These are phyloP conservation scores for Limonium bicolor DNA, from an alignment of 148 eudicot genomes.

Conservation along the genomic window DNA sequence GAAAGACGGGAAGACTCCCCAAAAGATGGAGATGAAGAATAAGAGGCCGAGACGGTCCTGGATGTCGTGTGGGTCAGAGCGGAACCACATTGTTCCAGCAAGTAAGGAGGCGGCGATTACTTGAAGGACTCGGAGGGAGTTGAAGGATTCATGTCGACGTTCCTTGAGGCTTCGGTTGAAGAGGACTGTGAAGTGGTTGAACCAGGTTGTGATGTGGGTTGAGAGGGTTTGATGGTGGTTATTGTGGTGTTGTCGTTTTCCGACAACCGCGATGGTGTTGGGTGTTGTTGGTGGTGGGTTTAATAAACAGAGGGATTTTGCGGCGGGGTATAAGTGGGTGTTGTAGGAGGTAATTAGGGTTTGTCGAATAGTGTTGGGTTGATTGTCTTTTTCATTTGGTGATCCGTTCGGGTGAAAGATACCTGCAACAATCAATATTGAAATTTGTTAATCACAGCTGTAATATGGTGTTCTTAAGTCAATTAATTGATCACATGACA, in stretches of 20 bases:
- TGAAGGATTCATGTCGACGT: slow-evolving; percentile 72
- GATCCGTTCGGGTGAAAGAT: slow-evolving; percentile 37
- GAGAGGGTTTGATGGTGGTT: slow-evolving; percentile 6
- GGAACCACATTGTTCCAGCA: slow-evolving; percentile 92
- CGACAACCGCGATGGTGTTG: slow-evolving; percentile 1
- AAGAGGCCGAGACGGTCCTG: slow-evolving; percentile 78
- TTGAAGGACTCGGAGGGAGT: slow-evolving; percentile 69
- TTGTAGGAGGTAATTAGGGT: slow-evolving; percentile 57
- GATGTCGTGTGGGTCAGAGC: slow-evolving; percentile 37
- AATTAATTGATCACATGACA: too few relatives aligned
- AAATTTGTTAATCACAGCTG: too few relatives aligned
- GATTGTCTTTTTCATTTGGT: slow-evolving; percentile 41
- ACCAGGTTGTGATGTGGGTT: slow-evolving; percentile 48
- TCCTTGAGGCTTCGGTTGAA: slow-evolving; percentile 77
- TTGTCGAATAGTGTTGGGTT: slow-evolving; percentile 54
- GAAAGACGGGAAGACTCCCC: slow-evolving; percentile 91
- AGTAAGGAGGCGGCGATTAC: slow-evolving; percentile 56
- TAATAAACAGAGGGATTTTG: slow-evolving; percentile 42
- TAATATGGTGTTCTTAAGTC: too few relatives aligned
- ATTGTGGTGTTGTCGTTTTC: slow-evolving; percentile 3
- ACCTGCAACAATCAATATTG: slow-evolving; percentile 24
- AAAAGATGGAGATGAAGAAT: slow-evolving; percentile 73
- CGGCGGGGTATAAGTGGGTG: slow-evolving; percentile 36
- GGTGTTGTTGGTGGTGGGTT: not conserved
- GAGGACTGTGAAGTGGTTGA: slow-evolving; percentile 50